Evolutionary conservation across 441 rosid genomes (phyloP), one percentile per base, ranked within the genome.

Genomic region (Eruca vesicaria): DNA sequence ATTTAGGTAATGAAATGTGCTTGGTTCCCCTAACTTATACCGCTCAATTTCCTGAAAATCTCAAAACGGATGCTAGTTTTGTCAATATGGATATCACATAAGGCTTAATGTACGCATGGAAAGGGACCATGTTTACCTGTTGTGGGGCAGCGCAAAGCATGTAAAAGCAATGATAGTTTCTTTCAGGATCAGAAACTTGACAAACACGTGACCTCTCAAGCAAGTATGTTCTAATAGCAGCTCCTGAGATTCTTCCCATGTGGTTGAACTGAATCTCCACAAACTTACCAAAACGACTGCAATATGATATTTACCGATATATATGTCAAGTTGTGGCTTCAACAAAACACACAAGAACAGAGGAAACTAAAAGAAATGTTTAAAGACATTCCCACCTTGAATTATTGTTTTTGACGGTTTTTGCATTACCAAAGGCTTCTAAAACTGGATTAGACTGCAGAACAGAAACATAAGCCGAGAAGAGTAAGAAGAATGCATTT

Each of bases 341-440:
- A 33, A 26, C 38, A 72, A 74, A 55, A 59, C 19, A 59, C 19
- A 43, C 29, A 66, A 26, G 18, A 74, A 65, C 18, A 19, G 71
- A 58, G 26, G 26, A 23, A 23, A 23, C 21, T 53, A 65, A 36
- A 43, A 71, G 38, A 59, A 60, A 66, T 20, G 41, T 15, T 2
- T 33, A 31, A 58, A 61, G 72, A 61, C 63, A 80, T 60, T 43
- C 7, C 62, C 52, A 88, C 95, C 95, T 88, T 78, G 95, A 90
- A 56, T 90, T 90, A 57, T 88, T 90, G 82, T 90, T 90, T 84
- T 86, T 85, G 60, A 90, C 83, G 43, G 95, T 90, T 81, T 90
- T 90, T 20, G 95, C 95, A 78, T 90, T 90, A 45, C 95, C 95
- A 88, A 90, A 90, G 56, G 92, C 95, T 86, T 90, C 95, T 70